These are phyloP conservation scores for Collybiopsis confluens DNA, from an alignment of 768 basidiomycete genomes.

Conservation along the genomic window DNA sequence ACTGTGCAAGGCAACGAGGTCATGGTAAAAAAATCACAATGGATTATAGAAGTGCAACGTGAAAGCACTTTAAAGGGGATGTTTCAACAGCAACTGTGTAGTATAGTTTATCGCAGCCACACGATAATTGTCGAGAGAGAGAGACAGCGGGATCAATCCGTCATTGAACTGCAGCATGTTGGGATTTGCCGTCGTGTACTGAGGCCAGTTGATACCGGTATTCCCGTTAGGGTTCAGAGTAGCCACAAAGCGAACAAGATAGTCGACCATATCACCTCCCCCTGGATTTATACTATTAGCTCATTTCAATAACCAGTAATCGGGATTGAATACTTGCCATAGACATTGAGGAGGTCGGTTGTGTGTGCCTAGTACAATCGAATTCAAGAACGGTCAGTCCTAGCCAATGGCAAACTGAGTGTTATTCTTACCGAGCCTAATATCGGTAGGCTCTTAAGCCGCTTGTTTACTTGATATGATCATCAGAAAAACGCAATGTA, in stretches of 20 bases:
- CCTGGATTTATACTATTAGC: too few relatives aligned
- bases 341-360: constrained; percentile 21
- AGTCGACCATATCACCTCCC: constrained; percentile 24
- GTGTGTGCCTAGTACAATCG: constrained; percentile 14
- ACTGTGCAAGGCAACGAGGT: too few relatives aligned
- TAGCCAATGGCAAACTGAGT: background rate
- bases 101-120: too few relatives aligned
- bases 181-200: background rate
- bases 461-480: constrained; percentile 21
- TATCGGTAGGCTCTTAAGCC: constrained; percentile 19
- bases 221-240: constrained; percentile 9
- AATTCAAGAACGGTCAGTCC: constrained; percentile 3
- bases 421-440: constrained; percentile 23
- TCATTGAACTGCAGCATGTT: too few relatives aligned
- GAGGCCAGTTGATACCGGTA: constrained; percentile 19
- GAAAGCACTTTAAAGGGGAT: too few relatives aligned
- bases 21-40: too few relatives aligned
- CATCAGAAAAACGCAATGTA: background rate
- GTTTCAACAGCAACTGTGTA: too few relatives aligned
- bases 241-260: constrained; percentile 20
- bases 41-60: too few relatives aligned
- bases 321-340: too few relatives aligned
- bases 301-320: too few relatives aligned
- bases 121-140: too few relatives aligned
- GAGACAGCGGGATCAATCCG: too few relatives aligned